Evolutionary conservation across 2,329 filamentous ascomycete species (phyloP), one percentile per base, ranked within the genome.

Genomic region (Karstenula rhodostoma): DNA sequence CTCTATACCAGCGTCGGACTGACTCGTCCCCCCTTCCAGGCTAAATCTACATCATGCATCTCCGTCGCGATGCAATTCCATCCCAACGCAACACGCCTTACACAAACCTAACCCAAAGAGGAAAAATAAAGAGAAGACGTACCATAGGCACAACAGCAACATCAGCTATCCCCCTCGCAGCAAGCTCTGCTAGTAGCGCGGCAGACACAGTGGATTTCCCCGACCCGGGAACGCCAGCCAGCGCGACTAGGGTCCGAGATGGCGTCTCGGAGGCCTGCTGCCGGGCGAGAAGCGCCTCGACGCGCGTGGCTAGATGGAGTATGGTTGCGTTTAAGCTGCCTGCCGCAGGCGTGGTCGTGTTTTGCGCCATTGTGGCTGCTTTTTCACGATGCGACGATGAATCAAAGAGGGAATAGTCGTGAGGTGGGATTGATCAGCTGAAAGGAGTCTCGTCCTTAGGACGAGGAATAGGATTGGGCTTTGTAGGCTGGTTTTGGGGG

Each of bases 221-320:
- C 7, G 68, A 68, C 13, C 71, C 71, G 19, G 69, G 71, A 37
- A 73, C 70, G 37, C 69, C 70, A 9, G 71, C 71, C 46, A 73
- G 66, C 49, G 64, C 68, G 54, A 73, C 57, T 25, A 73, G 66
- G 48, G 68, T 63, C 25, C 70, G 67, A 40, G 66, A 66, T 59
- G 57, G 60, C 46, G 69, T 64, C 32, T 67, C 15, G 46, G 59
- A 58, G 32, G 61, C 57, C 66, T 71, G 68, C 58, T 43, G 46
- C 27, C 48, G 48, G 32, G 3, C 2, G 33, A 51, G 32, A 10
- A 51, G 48, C 10, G 32, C 48, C 37, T 51, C 48, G 29, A 51
- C 33, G 48, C 48, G 48, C 32, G 23, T 51, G 32, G 33, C 48
- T 51, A 51, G 48, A 51, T 51, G 23, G 33, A 51, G 48, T 4